phyloP scores from a whole-genome alignment of 345 rosid genomes.

The Erodium maritimum region DNA sequence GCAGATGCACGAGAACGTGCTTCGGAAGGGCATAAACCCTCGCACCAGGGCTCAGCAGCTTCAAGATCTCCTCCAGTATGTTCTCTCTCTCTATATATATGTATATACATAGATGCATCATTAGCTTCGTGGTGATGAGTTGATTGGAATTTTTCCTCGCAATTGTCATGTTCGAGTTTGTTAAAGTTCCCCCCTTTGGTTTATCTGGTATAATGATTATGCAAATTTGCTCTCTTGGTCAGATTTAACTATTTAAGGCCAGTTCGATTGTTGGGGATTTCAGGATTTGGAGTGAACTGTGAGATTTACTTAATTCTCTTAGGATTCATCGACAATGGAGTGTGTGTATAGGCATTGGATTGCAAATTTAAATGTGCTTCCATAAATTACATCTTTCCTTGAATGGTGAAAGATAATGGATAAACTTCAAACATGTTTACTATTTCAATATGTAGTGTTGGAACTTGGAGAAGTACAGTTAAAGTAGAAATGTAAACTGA shows the following conservation, averaged over 20 bases:
- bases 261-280: not conserved
- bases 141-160: too few species aligned
- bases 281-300: too few species aligned
- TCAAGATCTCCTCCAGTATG: conserved; percentile 66
- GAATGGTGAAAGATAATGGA: too few species aligned
- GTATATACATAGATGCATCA: too few species aligned
- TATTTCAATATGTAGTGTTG: too few species aligned
- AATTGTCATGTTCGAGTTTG: not conserved
- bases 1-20: conserved; percentile 85
- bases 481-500: not conserved
- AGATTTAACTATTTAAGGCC: not conserved
- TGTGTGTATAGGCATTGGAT: too few species aligned
- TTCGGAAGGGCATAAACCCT: conserved; percentile 92
- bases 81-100: too few species aligned
- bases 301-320: not conserved
- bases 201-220: not conserved
- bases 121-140: too few species aligned
- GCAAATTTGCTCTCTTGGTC: not conserved
- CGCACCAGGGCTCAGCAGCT: conserved; percentile 90
- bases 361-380: not conserved
- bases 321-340: not conserved
- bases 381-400: not conserved
- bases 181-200: not conserved
- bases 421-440: not conserved
- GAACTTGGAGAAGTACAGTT: too few species aligned